Base-by-base conservation (phyloP, 2,329 filamentous ascomycete genomes). In the Clathrospora elynae region DNA sequence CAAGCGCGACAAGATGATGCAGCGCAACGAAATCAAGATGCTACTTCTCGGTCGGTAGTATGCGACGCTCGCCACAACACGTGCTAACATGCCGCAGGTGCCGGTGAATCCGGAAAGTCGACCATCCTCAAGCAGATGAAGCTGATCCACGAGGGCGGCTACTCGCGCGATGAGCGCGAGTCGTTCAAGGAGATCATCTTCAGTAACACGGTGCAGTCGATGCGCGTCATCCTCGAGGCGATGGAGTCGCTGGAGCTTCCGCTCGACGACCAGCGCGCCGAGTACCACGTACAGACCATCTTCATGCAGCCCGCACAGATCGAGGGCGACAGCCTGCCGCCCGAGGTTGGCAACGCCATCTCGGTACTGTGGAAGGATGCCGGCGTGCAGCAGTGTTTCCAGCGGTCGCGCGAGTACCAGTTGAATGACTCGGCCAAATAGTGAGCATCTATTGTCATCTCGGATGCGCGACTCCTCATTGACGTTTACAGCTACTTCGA, bases 21-120 rank as follows among this genome's bases (percentile, higher is more conserved):
- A 96, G 79, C 87, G 92, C 67, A 99, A 99, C 65, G 93, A 99
- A 78, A 99, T 99, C 80, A 99, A 99, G 84, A 97, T 99, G 93
- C 81, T 99, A 65, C 83, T 99, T 67, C 86, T 99, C 67, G 93
- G 93, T 96, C 83, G 70, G 85, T 79, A 48, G 57, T n/a, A n/a
- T 38, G 35, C 40, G 33, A 11, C 19, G 20, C 23, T 20, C 36
- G 33, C 38, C n/a, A 17, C 41, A 22, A 42, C 20, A 30, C 34
- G 19, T 13, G 47, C 66, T 73, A 62, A 72, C 53, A 29, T 20
- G 6, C 35, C 46, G 50, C 64, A 95, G 90, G 90, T 81, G 93
- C 93, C 76, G 92, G 93, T 86, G 93, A 99, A 84, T 95, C 90
- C 60, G 90, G 90, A 73, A 95, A 95, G 76, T 95, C 90, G 43